These are phyloP conservation scores for Melastoma candidum DNA, from an alignment of 441 rosid species.

Conservation along the genomic window DNA sequence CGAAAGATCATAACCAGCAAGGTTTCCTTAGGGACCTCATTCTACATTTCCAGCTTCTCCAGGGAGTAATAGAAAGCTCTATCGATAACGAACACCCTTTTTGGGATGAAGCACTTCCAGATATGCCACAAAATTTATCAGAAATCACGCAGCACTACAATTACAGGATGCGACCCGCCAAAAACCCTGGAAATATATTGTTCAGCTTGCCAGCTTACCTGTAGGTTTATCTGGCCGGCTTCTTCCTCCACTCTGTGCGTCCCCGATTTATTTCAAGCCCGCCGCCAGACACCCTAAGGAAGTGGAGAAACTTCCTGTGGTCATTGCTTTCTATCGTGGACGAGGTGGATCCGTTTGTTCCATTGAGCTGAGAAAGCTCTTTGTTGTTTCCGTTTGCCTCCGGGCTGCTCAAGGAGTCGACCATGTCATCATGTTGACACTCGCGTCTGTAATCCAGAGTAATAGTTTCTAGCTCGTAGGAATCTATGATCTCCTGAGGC, in stretches of 20 bases:
- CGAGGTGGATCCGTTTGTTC: constrained; percentile 47
- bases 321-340: constrained; percentile 20
- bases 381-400: constrained; percentile 24
- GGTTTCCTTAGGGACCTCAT: too few species aligned
- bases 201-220: neutral
- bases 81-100: too few species aligned
- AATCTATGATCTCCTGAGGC: constrained; percentile 81
- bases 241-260: constrained; percentile 84
- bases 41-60: too few species aligned
- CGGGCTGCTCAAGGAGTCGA: constrained; percentile 70
- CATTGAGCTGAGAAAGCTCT: constrained; percentile 18
- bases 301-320: constrained; percentile 48
- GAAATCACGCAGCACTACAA: too few species aligned
- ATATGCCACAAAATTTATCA: too few species aligned
- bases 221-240: constrained; percentile 29
- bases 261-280: constrained; percentile 84
- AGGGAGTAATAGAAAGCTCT: too few species aligned
- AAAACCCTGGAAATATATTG: too few species aligned
- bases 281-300: constrained; percentile 57
- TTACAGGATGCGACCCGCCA: too few species aligned
- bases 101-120: too few species aligned
- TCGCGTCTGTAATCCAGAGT: constrained; percentile 82
- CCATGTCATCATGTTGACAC: constrained; percentile 82
- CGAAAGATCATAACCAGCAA: too few species aligned
- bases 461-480: constrained; percentile 79